A percentile compares a stretch with the other conserved stretches of the same genome.
These are phyloP conservation scores for Ascocoryne sarcoides DNA, from an alignment of 2,329 filamentous ascomycete genomes.

Conservation along the genomic window DNA sequence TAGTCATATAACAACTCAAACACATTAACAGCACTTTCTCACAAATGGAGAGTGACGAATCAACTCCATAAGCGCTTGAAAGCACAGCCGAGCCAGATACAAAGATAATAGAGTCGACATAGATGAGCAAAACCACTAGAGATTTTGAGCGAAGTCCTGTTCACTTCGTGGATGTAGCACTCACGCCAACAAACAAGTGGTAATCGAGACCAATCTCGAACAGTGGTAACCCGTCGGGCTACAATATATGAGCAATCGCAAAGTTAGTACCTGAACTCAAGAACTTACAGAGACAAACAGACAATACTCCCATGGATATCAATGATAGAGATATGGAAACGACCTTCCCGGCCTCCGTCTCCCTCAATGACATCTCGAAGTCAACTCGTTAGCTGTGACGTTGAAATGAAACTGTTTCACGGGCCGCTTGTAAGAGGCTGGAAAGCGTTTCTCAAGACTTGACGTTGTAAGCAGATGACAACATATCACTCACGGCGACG, in stretches of 20 bases:
- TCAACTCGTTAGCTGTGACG: too few relatives aligned
- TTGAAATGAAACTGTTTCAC: too few relatives aligned
- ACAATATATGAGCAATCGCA: neutral
- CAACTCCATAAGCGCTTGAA: constrained; percentile 48
- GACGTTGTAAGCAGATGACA: too few relatives aligned
- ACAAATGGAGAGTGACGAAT: constrained; percentile 42
- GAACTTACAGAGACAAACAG: constrained; percentile 21
- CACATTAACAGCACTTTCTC: constrained; percentile 52
- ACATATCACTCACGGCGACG: too few relatives aligned
- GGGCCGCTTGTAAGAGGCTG: too few relatives aligned
- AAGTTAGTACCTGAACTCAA: constrained; percentile 12
- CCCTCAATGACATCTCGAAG: too few relatives aligned
- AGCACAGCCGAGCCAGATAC: constrained; percentile 48
- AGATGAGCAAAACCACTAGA: constrained; percentile 52
- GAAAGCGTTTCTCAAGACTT: too few relatives aligned
- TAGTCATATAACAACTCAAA: constrained; percentile 52
- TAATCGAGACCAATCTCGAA: constrained; percentile 19
- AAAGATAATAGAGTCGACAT: constrained; percentile 51
- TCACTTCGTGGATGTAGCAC: neutral
- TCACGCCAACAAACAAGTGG: constrained; percentile 24
- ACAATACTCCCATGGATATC: constrained; percentile 16
- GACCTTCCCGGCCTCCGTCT: constrained; percentile 13
- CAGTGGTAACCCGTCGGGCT: constrained; percentile 22
- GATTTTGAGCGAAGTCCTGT: constrained; percentile 1
- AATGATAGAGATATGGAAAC: constrained; percentile 16